phyloP scores from a whole-genome alignment of 768 basidiomycete species.

The Boletus coccyginus region DNA sequence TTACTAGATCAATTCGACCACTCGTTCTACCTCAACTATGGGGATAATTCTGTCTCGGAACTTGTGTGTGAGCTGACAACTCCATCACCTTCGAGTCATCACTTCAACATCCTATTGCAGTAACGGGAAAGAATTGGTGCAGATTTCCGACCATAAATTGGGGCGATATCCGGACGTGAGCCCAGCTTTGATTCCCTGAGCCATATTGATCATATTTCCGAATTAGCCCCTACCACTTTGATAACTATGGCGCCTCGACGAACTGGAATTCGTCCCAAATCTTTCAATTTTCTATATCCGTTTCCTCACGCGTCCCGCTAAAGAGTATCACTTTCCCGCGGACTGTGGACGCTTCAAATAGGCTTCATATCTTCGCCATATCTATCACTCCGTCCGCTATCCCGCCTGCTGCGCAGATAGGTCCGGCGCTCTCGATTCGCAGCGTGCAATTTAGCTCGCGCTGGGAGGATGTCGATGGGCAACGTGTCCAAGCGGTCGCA shows the following conservation, averaged over 20 bases:
- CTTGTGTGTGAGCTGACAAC: conserved; percentile 32
- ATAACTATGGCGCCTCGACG: conserved; percentile 29
- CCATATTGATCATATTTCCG: background rate
- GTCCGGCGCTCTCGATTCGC: conserved; percentile 39
- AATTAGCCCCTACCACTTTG: conserved; percentile 46
- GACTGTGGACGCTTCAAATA: conserved; percentile 22
- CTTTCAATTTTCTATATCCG: conserved; percentile 43
- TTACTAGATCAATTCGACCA: conserved; percentile 31
- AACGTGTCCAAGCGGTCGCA: conserved; percentile 46
- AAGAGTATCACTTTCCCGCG: conserved; percentile 44
- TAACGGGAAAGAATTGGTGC: conserved; percentile 47
- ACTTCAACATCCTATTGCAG: conserved; percentile 22
- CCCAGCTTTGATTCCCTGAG: background rate
- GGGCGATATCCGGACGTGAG: conserved; percentile 45
- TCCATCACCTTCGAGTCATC: background rate
- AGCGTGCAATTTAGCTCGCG: conserved; percentile 44
- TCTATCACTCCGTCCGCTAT: conserved; percentile 37
- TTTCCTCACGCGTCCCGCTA: conserved; percentile 40
- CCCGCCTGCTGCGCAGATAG: conserved; percentile 20
- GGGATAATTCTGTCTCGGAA: conserved; percentile 33
- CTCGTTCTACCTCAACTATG: conserved; percentile 37
- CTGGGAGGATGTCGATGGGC: conserved; percentile 40
- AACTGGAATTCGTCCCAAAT: conserved; percentile 45
- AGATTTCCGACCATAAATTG: conserved; percentile 39
- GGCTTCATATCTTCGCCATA: conserved; percentile 47